Conservation (phyloP, 2,329 filamentous ascomycete species). For the Curvularia sp. region DNA sequence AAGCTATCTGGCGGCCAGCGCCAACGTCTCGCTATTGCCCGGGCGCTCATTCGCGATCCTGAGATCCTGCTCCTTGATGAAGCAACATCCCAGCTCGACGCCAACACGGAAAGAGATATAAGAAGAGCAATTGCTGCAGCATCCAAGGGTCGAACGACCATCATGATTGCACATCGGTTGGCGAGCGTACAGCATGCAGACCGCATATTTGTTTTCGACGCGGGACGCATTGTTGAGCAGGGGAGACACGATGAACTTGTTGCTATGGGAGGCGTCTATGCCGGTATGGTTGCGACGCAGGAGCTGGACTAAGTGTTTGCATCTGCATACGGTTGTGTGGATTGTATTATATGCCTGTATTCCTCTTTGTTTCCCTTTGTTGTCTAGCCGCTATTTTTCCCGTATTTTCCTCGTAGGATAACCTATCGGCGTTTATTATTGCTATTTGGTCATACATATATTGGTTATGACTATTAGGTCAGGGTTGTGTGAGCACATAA, state of each 20-base stretch:
- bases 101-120: slow-evolving; percentile 54
- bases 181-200: slow-evolving; percentile 81
- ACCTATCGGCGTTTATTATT: background rate
- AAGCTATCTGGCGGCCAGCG: slow-evolving; percentile 57
- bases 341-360: slow-evolving; percentile 5
- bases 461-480: background rate
- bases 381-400: background rate
- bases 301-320: slow-evolving; percentile 39
- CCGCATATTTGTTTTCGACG: slow-evolving; percentile 79
- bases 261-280: slow-evolving; percentile 44
- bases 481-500: background rate
- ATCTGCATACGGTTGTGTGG: background rate
- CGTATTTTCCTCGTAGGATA: background rate
- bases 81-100: slow-evolving; percentile 57
- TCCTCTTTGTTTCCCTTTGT: background rate
- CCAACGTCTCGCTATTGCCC: slow-evolving; percentile 56
- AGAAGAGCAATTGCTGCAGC: slow-evolving; percentile 53
- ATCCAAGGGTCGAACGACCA: slow-evolving; percentile 62
- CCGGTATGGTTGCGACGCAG: slow-evolving; percentile 48
- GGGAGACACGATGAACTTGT: slow-evolving; percentile 69
- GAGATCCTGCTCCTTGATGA: slow-evolving; percentile 58
- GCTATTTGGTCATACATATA: background rate
- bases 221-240: slow-evolving; percentile 66
- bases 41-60: slow-evolving; percentile 57
- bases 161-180: slow-evolving; percentile 79